Percentiles rank a stretch among this genome's conserved stretches.
Conservation (phyloP, 2,329 filamentous ascomycete species). For the Dendrostoma leiphaemia region DNA sequence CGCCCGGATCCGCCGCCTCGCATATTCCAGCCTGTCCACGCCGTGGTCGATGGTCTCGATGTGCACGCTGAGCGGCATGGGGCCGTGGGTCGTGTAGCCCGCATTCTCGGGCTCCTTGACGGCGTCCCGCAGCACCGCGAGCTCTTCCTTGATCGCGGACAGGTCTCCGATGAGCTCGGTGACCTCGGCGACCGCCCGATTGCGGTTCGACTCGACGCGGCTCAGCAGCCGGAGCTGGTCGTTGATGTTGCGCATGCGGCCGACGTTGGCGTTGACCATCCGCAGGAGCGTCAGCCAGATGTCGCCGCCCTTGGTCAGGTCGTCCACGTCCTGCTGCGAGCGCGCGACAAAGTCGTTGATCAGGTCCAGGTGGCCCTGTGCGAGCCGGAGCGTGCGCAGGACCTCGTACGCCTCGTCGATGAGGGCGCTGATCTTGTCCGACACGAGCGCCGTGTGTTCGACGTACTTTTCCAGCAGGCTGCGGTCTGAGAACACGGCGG, state of each 20-base stretch:
- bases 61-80: conserved; percentile 68
- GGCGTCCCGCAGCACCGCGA: conserved; percentile 70
- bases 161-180: conserved; percentile 68
- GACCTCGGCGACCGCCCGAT: conserved; percentile 66
- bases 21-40: conserved; percentile 67
- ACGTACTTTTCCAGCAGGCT: conserved; percentile 72
- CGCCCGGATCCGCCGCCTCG: conserved; percentile 56
- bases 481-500: conserved; percentile 57
- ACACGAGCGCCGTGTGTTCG: conserved; percentile 66
- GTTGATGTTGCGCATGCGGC: conserved; percentile 58
- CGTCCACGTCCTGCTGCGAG: conserved; percentile 58
- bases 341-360: conserved; percentile 69
- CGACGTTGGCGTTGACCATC: conserved; percentile 67
- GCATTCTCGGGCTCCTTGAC: conserved; percentile 65
- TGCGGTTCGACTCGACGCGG: conserved; percentile 65
- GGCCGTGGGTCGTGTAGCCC: conserved; percentile 30
- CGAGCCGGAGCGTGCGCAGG: conserved; percentile 60
- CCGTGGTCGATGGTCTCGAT: conserved; percentile 72
- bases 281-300: conserved; percentile 69
- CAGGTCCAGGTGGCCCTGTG: conserved; percentile 66
- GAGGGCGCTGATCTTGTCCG: conserved; percentile 65
- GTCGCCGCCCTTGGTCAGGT: conserved; percentile 62
- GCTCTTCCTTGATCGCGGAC: conserved; percentile 66
- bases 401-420: conserved; percentile 70
- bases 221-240: conserved; percentile 62